Percentiles rank a stretch among this genome's conserved stretches.
Evolutionary conservation across 441 rosid species (phyloP).

Genomic region (Corymbia calophylla): DNA sequence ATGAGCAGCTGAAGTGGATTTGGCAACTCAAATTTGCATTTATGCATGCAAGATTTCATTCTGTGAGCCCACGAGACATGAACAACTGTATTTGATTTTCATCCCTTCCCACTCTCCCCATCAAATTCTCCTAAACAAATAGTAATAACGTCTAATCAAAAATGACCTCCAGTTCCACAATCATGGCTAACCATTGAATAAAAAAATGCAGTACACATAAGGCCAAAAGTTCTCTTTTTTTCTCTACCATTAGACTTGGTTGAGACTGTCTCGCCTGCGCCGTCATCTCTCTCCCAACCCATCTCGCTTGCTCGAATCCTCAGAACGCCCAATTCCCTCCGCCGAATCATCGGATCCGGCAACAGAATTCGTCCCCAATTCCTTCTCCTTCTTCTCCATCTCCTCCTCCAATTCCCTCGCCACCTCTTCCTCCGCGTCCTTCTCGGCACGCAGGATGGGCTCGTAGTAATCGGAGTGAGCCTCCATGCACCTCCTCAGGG

Average conservation of each 20-base stretch:
- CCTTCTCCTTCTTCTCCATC: constrained; percentile 14
- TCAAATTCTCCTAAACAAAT: background rate
- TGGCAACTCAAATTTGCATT: background rate
- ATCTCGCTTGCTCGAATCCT: background rate
- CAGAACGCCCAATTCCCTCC: background rate
- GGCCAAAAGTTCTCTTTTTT: background rate
- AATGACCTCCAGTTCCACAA: background rate
- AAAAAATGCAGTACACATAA: background rate
- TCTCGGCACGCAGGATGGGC: constrained; percentile 74
- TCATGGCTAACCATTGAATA: background rate
- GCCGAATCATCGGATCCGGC: background rate
- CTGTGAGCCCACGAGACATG: background rate
- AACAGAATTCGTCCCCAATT: background rate
- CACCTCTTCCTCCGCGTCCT: constrained; percentile 53
- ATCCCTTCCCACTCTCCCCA: background rate
- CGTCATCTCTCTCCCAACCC: background rate
- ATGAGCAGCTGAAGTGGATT: background rate
- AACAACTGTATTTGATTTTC: background rate
- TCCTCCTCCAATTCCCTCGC: constrained; percentile 43
- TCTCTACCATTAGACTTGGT: background rate
- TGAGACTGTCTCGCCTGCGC: background rate
- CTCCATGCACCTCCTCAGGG: constrained; percentile 71
- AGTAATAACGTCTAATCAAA: background rate
- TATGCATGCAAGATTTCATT: background rate
- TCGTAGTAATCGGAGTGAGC: constrained; percentile 76